Percentiles rank a stretch among this genome's conserved stretches.
Evolutionary conservation across 768 basidiomycete genomes (phyloP).

Genomic region (Psilocybe subaeruginosa): DNA sequence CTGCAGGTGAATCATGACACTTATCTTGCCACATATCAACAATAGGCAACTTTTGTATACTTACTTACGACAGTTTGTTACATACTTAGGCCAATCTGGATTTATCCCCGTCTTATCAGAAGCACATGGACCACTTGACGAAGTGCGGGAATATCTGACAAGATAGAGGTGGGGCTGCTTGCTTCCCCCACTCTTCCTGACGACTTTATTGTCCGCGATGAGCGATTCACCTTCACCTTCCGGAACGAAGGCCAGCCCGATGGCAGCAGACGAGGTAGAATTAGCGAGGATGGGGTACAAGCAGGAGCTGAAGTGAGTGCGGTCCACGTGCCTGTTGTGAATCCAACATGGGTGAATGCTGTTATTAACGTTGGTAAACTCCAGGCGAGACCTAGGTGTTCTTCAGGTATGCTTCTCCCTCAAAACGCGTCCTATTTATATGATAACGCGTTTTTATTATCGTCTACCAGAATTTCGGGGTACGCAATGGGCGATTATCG

Average conservation of each 20-base stretch:
- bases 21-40: not conserved
- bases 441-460: conserved; percentile 13
- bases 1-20: not conserved
- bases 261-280: conserved; percentile 59
- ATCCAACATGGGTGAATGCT: not conserved
- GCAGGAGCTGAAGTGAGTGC: conserved; percentile 62
- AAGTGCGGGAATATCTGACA: conserved; percentile 3
- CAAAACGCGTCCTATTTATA: conserved; percentile 6
- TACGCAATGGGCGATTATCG: conserved; percentile 27
- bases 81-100: not conserved
- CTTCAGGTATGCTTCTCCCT: conserved; percentile 48
- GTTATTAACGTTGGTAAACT: not conserved
- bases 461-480: conserved; percentile 62
- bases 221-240: conserved; percentile 16
- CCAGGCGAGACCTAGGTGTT: conserved; percentile 63
- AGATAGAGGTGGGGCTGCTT: not conserved
- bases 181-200: not conserved
- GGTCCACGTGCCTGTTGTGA: not conserved
- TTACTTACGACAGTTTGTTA: not conserved
- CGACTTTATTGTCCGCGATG: conserved; percentile 9
- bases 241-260: conserved; percentile 16
- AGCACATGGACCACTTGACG: conserved; percentile 9
- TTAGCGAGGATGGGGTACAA: conserved; percentile 74
- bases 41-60: not conserved
- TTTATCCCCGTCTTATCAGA: conserved; percentile 15